Evolutionary conservation across 2,329 filamentous ascomycete genomes (phyloP), one percentile per base, ranked within the genome.

Genomic region (Cladophialophora yegresii): DNA sequence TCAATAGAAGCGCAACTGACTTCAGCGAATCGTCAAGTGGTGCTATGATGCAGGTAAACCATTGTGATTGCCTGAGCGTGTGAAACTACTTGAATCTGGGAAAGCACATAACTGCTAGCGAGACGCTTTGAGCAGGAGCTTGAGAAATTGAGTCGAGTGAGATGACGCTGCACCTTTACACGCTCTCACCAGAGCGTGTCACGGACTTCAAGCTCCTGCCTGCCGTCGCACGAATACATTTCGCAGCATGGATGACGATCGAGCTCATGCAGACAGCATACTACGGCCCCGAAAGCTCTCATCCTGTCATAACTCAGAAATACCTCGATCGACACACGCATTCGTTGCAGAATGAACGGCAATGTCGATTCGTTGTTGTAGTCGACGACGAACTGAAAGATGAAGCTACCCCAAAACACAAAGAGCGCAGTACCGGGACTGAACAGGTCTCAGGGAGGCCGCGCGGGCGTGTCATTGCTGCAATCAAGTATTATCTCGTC

Each of bases 201-300:
- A 6, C 23, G 51, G 51, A 54, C 23, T 13, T 54, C 26, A 54
- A 32, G 16, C 23, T 54, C 10, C 7, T 54, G 13, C 23, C 23
- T 13, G 57, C 55, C 20, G 58, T 66, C 20, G 55, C 64, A 23
- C 36, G 57, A 36, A 54, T 66, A 12, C 64, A 66, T 32, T 50
- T 61, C 36, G 60, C 51, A 23, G 65, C 58, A 13, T 67, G 62
- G 63, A 58, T 68, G 51, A 58, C 63, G 20, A 47, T 58, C 7
- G 20, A 53, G 6, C 63, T 68, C 28, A 62, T 64, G 45, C 32
- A 33, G 26, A 45, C 54, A 2, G 55, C 64, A 33, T 66, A 65
- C 40, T 58, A 63, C 26, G 61, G 63, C 22, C 54, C 54, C 23
- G 47, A 57, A 5, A 58, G 50, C 4, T 61, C 50, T 10, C 51